Conservation (phyloP, 2,329 filamentous ascomycete species). For the Coniochaeta pulveracea region DNA sequence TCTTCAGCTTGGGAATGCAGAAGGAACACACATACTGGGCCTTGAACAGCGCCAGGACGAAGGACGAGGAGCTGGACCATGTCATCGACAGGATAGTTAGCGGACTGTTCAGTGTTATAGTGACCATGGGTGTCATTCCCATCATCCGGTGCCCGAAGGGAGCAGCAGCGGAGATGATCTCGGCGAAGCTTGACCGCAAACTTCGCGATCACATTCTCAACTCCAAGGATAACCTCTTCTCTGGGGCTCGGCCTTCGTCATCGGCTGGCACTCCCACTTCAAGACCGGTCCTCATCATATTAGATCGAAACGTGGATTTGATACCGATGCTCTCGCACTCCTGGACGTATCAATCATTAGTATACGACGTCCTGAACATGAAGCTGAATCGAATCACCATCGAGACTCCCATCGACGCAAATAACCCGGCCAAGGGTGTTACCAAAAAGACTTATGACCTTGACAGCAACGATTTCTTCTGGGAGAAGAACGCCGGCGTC, state of each 20-base stretch:
- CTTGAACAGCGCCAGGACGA: constrained; percentile 86
- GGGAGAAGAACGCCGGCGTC: constrained; percentile 79
- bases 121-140: constrained; percentile 97
- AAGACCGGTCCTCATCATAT: constrained; percentile 80
- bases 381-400: constrained; percentile 79
- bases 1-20: constrained; percentile 89
- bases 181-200: constrained; percentile 88
- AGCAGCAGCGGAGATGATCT: constrained; percentile 87
- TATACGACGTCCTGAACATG: constrained; percentile 50
- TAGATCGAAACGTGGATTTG: constrained; percentile 90
- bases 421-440: constrained; percentile 60
- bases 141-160: constrained; percentile 92
- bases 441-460: constrained; percentile 87
- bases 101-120: constrained; percentile 92
- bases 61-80: constrained; percentile 78
- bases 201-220: constrained; percentile 93
- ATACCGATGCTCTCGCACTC: constrained; percentile 99
- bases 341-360: constrained; percentile 68
- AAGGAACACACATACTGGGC: constrained; percentile 88
- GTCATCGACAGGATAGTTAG: constrained; percentile 88
- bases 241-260: constrained; percentile 42
- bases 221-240: constrained; percentile 96
- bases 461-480: constrained; percentile 87
- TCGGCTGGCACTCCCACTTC: constrained; percentile 56
- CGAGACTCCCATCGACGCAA: constrained; percentile 70